Conservation (phyloP, 2,329 filamentous ascomycete species). For the Knufia fluminis region DNA sequence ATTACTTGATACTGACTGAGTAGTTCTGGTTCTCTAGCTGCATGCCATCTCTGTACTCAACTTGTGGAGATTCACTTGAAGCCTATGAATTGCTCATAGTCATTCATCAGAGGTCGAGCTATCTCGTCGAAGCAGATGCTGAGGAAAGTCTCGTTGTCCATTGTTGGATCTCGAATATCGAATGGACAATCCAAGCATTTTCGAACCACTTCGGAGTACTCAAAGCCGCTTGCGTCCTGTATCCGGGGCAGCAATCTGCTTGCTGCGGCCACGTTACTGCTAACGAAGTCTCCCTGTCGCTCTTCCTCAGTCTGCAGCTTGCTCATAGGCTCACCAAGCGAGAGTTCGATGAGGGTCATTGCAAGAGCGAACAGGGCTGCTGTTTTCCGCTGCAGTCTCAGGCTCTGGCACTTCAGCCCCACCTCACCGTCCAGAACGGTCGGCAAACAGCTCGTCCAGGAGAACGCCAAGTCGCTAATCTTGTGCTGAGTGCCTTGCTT, state of each 20-base stretch:
- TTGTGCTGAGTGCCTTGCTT: neutral
- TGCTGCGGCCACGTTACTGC: neutral
- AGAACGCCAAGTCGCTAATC: neutral
- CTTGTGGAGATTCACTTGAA: neutral
- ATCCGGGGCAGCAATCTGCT: neutral
- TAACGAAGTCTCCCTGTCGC: neutral
- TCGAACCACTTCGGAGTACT: constrained; percentile 4
- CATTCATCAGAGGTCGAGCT: neutral
- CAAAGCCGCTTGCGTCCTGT: constrained; percentile 1
- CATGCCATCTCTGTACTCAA: too few species aligned
- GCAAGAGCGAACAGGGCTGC: constrained; percentile 2
- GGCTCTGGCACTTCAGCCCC: neutral
- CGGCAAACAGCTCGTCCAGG: neutral
- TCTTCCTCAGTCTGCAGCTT: constrained; percentile 1
- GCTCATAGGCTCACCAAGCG: neutral
- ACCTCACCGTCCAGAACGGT: neutral
- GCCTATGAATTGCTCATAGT: constrained; percentile 4
- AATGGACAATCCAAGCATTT: constrained; percentile 3
- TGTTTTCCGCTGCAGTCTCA: constrained; percentile 2
- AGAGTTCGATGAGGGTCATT: constrained; percentile 1
- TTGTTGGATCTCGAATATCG: neutral
- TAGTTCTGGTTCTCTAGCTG: too few species aligned
- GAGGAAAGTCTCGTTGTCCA: constrained; percentile 5
- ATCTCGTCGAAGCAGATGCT: constrained; percentile 2
- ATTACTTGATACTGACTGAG: too few species aligned